Evolutionary conservation across 2,329 filamentous ascomycete genomes (phyloP).

Genomic region (Xenosphaeropsis pyriputrescens): DNA sequence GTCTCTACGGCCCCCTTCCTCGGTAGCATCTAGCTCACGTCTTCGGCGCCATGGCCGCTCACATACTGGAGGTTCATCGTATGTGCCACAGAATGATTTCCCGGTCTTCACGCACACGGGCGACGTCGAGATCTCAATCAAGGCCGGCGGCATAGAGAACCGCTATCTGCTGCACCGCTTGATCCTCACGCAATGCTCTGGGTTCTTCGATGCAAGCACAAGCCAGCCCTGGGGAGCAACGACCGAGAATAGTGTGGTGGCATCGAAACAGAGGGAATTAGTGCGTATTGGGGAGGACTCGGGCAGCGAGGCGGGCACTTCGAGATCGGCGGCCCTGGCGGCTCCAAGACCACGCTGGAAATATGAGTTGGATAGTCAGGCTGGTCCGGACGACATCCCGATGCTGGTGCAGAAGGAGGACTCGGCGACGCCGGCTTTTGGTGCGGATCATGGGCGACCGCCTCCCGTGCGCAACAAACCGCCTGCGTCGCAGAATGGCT

Average conservation of each 20-base stretch:
- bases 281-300: constrained; percentile 33
- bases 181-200: constrained; percentile 78
- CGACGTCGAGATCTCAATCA: constrained; percentile 81
- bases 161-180: constrained; percentile 78
- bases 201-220: constrained; percentile 82
- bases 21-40: constrained; percentile 46
- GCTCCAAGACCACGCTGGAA: constrained; percentile 48
- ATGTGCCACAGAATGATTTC: constrained; percentile 75
- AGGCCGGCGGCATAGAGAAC: constrained; percentile 56
- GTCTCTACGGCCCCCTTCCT: constrained; percentile 41
- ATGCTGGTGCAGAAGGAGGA: constrained; percentile 74
- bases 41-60: constrained; percentile 68
- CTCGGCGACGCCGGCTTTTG: constrained; percentile 37
- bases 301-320: constrained; percentile 21
- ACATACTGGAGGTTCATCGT: constrained; percentile 57
- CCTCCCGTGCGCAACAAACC: constrained; percentile 47
- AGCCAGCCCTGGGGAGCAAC: constrained; percentile 54
- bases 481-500: constrained; percentile 45
- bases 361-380: constrained; percentile 73
- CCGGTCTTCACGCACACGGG: constrained; percentile 81
- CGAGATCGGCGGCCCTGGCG: neutral
- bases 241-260: constrained; percentile 7
- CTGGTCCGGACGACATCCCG: constrained; percentile 60
- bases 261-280: constrained; percentile 22
- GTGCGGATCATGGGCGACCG: constrained; percentile 25